Evolutionary conservation across 2,329 filamentous ascomycete genomes (phyloP).

Genomic region (Penicillium sp.): DNA sequence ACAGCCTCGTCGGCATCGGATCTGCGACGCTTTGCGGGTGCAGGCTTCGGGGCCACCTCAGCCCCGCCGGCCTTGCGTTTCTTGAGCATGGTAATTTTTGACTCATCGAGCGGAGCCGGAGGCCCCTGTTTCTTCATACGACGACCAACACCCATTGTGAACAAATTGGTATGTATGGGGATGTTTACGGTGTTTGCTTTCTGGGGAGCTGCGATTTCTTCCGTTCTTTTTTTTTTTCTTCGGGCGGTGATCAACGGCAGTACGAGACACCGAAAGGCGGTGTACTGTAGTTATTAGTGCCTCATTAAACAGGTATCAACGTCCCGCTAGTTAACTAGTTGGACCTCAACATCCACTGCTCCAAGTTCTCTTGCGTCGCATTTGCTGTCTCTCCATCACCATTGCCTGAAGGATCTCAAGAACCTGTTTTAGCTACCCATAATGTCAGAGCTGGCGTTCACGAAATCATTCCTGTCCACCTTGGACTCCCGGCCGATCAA

Average conservation of each 20-base stretch:
- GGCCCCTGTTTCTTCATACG: conserved; percentile 95
- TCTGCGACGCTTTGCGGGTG: conserved; percentile 62
- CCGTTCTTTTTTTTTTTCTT: conserved; percentile 28
- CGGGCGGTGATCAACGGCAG: conserved; percentile 31
- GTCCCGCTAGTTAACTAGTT: not conserved
- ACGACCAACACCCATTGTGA: conserved; percentile 80
- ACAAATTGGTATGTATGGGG: conserved; percentile 17
- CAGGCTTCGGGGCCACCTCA: conserved; percentile 48
- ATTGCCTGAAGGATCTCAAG: not conserved
- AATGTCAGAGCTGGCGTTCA: conserved; percentile 84
- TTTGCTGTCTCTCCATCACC: not conserved
- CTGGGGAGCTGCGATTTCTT: conserved; percentile 28
- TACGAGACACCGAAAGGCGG: conserved; percentile 22
- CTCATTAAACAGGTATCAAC: conserved; percentile 15
- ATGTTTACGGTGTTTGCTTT: conserved; percentile 15
- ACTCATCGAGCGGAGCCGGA: conserved; percentile 77
- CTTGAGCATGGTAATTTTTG: conserved; percentile 57
- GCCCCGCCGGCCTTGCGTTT: conserved; percentile 82
- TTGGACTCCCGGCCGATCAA: conserved; percentile 78
- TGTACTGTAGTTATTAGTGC: conserved; percentile 8
- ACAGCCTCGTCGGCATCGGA: conserved; percentile 45
- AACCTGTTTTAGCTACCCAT: conserved; percentile 9
- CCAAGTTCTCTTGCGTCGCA: not conserved
- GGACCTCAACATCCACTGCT: not conserved
- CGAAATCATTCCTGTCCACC: conserved; percentile 75